Conservation (phyloP, 345 rosid genomes). For the Mercurialis annua region DNA sequence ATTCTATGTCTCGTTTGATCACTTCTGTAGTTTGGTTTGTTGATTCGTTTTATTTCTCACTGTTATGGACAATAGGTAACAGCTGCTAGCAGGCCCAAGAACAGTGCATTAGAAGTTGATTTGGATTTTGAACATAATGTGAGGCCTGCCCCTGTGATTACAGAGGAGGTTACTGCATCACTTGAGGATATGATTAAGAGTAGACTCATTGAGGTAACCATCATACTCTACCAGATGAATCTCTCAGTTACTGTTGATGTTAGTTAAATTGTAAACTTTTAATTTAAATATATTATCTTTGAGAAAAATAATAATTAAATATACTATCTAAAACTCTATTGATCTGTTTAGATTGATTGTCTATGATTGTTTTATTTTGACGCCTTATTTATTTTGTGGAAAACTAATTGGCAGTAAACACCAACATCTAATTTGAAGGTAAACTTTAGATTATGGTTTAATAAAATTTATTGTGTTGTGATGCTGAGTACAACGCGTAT, state of each 20-base stretch:
- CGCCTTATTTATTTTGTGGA: neutral
- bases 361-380: neutral
- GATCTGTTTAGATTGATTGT: neutral
- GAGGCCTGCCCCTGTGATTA: conserved; percentile 89
- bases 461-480: no score
- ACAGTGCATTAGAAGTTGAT: conserved; percentile 95
- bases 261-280: neutral
- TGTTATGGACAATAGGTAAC: conserved; percentile 49
- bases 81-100: conserved; percentile 84
- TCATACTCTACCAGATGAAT: neutral
- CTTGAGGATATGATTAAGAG: conserved; percentile 81
- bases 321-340: neutral
- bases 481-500: no score
- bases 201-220: conserved; percentile 67
- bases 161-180: conserved; percentile 87
- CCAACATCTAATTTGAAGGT: neutral
- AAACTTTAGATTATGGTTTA: neutral
- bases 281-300: neutral
- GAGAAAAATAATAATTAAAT: no score
- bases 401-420: neutral
- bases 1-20: neutral
- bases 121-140: conserved; percentile 93
- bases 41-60: neutral
- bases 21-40: neutral
- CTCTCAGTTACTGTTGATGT: neutral